Base-by-base conservation (phyloP, 192 early-diverging fungal genomes). In the Entomortierella beljakovae region DNA sequence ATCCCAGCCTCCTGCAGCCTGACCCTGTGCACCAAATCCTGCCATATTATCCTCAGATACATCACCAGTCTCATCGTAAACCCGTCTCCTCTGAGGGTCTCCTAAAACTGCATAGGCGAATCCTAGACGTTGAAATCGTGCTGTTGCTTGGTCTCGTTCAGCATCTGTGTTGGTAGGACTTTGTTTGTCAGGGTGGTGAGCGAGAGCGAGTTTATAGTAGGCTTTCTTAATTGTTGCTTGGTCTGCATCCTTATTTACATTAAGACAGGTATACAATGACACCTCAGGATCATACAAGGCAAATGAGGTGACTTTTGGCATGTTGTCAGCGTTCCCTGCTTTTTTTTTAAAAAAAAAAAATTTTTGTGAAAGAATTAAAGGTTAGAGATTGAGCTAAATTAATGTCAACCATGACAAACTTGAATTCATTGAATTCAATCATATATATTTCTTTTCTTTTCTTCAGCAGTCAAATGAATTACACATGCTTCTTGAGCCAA, bases 201-300 rank as follows among this genome's bases (percentile, higher is more conserved):
- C 81, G 68, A 97, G 89, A n/a, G 94, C 95, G 55, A 98, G 82
- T 81, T 92, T 94, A 61, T 95, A 88, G 82, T 90, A 98, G 23
- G 96, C 95, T 63, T 90, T 92, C 64, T 95, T 96, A 76, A 99
- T 95, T n/a, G 93, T 91, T 6, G 83, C 22, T 33, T 85, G 81
- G 55, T 88, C 83, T 2, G 94, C 97, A 23, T 90, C 83, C 37
- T 88, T 84, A 29, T 85, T 55, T 2, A 97, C 85, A 7, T 82
- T 93, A 26, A 97, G 86, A 20, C 93, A 87, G 72, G 94, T 95
- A 85, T 97, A 97, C 16, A 86, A 63, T n/a, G 72, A 76, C 33
- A 76, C 72, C 46, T 76, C 72, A 16, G 72, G 72, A 62, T 76
- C 72, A 43, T 68, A 76, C 42, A 76, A 50, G 25, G 72, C 65